Conservation (phyloP, 805 yeast species). For the Metahyphopichia silvanorum region DNA sequence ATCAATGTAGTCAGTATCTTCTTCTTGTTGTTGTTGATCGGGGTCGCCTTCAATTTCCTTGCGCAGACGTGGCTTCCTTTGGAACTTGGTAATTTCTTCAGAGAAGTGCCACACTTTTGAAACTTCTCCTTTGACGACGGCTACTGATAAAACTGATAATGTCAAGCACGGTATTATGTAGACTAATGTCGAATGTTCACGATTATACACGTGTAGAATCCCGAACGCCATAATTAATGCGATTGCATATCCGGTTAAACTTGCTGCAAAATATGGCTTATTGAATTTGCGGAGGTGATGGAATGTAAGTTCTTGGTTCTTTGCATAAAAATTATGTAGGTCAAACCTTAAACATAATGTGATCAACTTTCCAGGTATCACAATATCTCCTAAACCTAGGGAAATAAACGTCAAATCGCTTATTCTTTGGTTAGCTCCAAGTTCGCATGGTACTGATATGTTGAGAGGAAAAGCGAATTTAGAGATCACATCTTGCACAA, state of each 20-base stretch:
- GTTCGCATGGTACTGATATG: constrained; percentile 36
- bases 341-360: constrained; percentile 57
- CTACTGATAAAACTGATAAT: constrained; percentile 28
- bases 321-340: constrained; percentile 28
- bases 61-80: constrained; percentile 2
- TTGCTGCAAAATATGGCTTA: constrained; percentile 44
- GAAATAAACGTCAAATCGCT: constrained; percentile 28
- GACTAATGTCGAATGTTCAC: constrained; percentile 67
- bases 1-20: background rate
- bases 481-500: constrained; percentile 64
- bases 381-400: constrained; percentile 66
- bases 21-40: background rate
- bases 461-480: constrained; percentile 53
- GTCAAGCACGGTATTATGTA: constrained; percentile 54
- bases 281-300: constrained; percentile 36
- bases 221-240: constrained; percentile 44
- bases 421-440: no score
- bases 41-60: background rate
- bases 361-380: constrained; percentile 54
- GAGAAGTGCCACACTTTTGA: constrained; percentile 34
- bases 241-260: constrained; percentile 46
- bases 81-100: constrained; percentile 22
- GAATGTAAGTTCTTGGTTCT: constrained; percentile 21
- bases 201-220: constrained; percentile 33
- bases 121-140: constrained; percentile 41